Conservation (phyloP, 306 rosid genomes). For the Pterocarpus macrocarpus region DNA sequence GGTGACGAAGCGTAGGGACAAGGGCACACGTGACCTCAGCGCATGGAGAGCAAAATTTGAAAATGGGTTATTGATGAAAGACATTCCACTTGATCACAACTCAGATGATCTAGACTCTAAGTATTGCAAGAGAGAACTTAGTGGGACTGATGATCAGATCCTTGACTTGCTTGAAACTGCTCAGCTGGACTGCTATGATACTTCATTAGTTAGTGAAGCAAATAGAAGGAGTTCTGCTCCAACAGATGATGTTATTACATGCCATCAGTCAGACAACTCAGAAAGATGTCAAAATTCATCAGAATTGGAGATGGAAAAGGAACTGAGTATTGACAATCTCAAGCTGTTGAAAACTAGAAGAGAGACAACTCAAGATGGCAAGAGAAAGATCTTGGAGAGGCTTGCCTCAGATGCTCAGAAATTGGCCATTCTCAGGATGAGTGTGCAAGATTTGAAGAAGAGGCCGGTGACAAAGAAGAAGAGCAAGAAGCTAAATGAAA, state of each 20-base stretch:
- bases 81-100: slow-evolving; percentile 80
- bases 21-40: slow-evolving; percentile 39
- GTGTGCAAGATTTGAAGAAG: slow-evolving; percentile 75
- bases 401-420: slow-evolving; percentile 81
- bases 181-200: slow-evolving; percentile 48
- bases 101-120: slow-evolving; percentile 56
- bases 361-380: slow-evolving; percentile 55
- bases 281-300: slow-evolving; percentile 54
- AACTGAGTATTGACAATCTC: slow-evolving; percentile 74
- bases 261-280: slow-evolving; percentile 44
- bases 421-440: slow-evolving; percentile 67
- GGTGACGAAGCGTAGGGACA: slow-evolving; percentile 49
- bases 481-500: slow-evolving; percentile 56
- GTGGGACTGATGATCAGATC: slow-evolving; percentile 67
- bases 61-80: slow-evolving; percentile 71
- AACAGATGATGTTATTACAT: slow-evolving; percentile 43
- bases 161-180: slow-evolving; percentile 75
- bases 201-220: slow-evolving; percentile 31
- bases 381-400: slow-evolving; percentile 72
- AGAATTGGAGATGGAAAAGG: slow-evolving; percentile 74
- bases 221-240: slow-evolving; percentile 49
- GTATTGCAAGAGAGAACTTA: slow-evolving; percentile 58
- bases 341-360: slow-evolving; percentile 59
- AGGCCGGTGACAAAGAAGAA: slow-evolving; percentile 66
- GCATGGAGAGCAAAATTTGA: slow-evolving; percentile 57